Conservation (phyloP, 495 filamentous ascomycete genomes). For the Daldinia loculata region DNA sequence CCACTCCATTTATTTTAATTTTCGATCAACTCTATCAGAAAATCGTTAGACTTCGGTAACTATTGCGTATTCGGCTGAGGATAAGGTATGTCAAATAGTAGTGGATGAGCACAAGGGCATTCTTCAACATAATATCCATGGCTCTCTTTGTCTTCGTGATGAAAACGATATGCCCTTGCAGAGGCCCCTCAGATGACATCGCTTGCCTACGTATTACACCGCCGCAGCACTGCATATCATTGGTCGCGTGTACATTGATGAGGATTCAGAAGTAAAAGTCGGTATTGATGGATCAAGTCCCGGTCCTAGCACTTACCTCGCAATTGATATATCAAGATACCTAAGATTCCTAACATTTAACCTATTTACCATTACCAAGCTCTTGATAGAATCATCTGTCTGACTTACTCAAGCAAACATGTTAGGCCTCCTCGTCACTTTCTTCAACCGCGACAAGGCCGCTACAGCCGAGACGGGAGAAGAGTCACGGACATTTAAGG, state of each 20-base stretch:
- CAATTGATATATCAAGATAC: neutral
- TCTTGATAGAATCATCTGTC: neutral
- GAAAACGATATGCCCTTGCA: no score
- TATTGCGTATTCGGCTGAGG: no score
- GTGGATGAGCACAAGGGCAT: no score
- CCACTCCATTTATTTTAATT: no score
- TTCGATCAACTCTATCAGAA: no score
- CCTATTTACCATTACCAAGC: neutral
- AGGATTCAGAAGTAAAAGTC: neutral
- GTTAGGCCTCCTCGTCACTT: neutral
- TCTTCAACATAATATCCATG: no score
- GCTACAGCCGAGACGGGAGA: neutral
- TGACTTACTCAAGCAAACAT: neutral
- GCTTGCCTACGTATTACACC: neutral
- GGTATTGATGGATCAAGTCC: no score
- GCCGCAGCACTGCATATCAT: neutral
- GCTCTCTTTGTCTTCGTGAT: no score
- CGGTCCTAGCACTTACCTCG: neutral
- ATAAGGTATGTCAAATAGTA: no score
- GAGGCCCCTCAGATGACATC: neutral
- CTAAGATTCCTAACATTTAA: neutral
- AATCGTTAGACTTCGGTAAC: no score
- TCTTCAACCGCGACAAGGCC: constrained; percentile 26
- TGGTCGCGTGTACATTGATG: neutral
- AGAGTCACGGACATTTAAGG: constrained; percentile 43